Evolutionary conservation across 208 protist species (phyloP).

Genomic region (Histomonas meleagridis): DNA sequence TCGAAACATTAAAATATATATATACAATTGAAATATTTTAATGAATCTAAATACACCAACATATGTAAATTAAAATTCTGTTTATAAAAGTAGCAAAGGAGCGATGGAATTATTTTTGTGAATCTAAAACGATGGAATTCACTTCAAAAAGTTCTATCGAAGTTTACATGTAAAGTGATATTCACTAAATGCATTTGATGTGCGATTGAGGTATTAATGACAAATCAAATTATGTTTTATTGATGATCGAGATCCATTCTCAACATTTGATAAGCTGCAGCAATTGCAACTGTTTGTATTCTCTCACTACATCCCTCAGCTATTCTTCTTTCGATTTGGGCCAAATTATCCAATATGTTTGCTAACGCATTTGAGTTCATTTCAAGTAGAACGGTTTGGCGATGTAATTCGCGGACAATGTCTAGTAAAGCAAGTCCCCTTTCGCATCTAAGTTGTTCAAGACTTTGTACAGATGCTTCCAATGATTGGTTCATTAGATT

Average conservation of each 20-base stretch:
- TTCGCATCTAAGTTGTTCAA: neutral
- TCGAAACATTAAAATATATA: no score
- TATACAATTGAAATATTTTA: no score
- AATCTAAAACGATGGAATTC: no score
- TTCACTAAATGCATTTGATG: no score
- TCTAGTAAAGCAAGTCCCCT: neutral
- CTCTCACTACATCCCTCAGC: neutral
- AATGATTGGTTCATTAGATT: neutral
- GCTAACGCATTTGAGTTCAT: neutral
- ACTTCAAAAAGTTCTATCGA: no score
- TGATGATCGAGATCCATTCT: constrained; percentile 21
- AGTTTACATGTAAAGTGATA: no score
- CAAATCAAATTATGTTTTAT: no score
- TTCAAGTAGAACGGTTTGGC: neutral
- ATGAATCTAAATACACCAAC: no score
- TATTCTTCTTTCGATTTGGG: constrained; percentile 1
- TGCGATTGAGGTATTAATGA: no score
- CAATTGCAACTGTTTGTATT: neutral
- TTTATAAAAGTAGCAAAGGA: no score
- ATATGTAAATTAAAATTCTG: no score
- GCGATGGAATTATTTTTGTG: no score
- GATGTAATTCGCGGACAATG: neutral
- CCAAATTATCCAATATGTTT: neutral
- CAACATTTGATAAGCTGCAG: neutral
- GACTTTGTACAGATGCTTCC: neutral